Conservation (phyloP, 305 asterid genomes). For the Nicotiana rustica region DNA sequence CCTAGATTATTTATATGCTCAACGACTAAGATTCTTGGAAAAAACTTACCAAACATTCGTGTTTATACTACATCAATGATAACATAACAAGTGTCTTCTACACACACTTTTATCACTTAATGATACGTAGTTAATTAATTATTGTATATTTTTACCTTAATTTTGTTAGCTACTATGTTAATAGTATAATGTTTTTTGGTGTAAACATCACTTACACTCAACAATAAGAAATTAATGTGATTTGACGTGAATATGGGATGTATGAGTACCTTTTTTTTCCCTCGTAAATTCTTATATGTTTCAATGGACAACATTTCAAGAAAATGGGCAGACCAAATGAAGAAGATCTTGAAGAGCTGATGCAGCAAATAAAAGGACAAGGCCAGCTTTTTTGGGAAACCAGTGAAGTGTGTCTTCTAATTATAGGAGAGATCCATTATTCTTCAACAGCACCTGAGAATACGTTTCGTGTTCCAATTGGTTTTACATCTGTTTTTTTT, state of each 20-base stretch:
- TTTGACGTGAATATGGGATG: too few species aligned
- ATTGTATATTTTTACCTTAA: too few species aligned
- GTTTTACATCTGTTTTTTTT: background rate
- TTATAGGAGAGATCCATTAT: background rate
- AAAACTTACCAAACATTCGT: background rate
- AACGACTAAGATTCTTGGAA: background rate
- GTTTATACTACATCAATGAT: background rate
- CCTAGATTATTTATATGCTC: background rate
- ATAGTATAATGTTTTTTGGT: too few species aligned
- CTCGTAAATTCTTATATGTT: background rate
- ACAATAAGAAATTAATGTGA: too few species aligned
- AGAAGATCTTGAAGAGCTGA: background rate
- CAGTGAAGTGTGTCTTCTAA: background rate
- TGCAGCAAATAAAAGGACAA: background rate
- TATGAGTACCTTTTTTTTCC: background rate
- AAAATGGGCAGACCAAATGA: background rate
- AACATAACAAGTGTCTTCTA: background rate
- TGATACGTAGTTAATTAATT: too few species aligned
- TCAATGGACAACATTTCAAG: background rate
- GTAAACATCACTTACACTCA: too few species aligned
- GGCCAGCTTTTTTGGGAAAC: background rate
- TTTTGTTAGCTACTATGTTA: too few species aligned
- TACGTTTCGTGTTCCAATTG: slow-evolving; percentile 3
- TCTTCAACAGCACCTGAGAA: background rate
- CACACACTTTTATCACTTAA: too few species aligned